Percentiles rank a stretch among this genome's conserved stretches.
Evolutionary conservation across 495 filamentous ascomycete genomes (phyloP).

Genomic region (Aspergillus biplanus): DNA sequence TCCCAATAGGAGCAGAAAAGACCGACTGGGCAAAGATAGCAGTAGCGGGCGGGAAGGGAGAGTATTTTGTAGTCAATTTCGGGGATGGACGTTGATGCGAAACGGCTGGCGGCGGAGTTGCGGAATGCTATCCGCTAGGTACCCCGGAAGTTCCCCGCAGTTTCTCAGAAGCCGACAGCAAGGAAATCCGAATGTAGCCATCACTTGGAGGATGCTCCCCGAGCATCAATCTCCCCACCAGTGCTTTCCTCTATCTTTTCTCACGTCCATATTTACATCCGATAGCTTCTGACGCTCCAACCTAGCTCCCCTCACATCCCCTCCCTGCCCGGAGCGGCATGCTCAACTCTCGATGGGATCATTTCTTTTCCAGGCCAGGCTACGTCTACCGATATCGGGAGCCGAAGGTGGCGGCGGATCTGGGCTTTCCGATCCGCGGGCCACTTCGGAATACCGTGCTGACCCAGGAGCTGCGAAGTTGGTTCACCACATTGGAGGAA

Average conservation of each 20-base stretch:
- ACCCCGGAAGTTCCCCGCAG: conserved; percentile 22
- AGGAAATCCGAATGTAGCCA: neutral
- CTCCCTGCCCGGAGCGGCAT: neutral
- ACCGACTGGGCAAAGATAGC: neutral
- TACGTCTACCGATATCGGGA: neutral
- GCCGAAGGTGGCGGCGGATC: conserved; percentile 12
- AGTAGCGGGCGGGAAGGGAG: neutral
- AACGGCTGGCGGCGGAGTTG: conserved; percentile 17
- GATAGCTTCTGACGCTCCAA: too few relatives aligned
- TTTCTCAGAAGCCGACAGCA: neutral
- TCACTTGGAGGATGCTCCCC: too few relatives aligned
- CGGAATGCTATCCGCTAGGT: conserved; percentile 20
- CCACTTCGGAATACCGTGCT: conserved; percentile 9
- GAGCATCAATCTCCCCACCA: too few relatives aligned
- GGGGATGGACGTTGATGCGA: neutral
- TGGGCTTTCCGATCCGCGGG: conserved; percentile 19
- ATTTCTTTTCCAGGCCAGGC: neutral
- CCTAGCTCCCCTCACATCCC: too few relatives aligned
- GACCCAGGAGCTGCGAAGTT: neutral
- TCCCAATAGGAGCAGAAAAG: neutral
- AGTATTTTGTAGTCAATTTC: conserved; percentile 1
- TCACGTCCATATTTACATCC: too few relatives aligned
- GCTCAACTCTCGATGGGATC: neutral
- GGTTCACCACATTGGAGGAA: neutral
- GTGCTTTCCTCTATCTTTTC: too few relatives aligned